These are phyloP conservation scores for Blastocystis sp. DNA, from an alignment of 352 stramenopile species.

Conservation along the genomic window DNA sequence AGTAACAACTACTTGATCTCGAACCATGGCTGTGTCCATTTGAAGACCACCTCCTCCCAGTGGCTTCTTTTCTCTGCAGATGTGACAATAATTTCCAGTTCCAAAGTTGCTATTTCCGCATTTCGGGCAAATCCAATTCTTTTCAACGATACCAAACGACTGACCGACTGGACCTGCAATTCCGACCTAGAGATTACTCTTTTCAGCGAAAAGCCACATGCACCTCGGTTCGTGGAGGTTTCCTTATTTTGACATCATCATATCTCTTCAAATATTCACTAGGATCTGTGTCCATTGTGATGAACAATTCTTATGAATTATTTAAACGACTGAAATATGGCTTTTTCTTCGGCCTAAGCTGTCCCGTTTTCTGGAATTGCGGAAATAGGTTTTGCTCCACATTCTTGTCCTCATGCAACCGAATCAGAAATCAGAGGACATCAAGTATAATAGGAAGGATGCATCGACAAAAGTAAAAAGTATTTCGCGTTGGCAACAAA, in stretches of 20 bases:
- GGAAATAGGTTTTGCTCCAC: background rate
- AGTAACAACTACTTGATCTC: constrained; percentile 8
- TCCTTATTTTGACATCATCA: constrained; percentile 1
- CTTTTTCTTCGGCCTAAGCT: background rate
- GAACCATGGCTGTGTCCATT: constrained; percentile 53
- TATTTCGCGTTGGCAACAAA: constrained; percentile 21
- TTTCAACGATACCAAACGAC: constrained; percentile 54
- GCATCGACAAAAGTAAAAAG: background rate
- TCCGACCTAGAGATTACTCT: constrained; percentile 22
- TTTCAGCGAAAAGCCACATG: background rate
- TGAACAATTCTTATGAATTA: background rate
- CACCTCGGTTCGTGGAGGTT: constrained; percentile 36
- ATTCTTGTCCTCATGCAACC: background rate
- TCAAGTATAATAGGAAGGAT: background rate
- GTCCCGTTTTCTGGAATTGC: background rate
- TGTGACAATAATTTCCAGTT: constrained; percentile 58
- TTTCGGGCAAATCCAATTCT: constrained; percentile 61
- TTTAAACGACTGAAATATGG: background rate
- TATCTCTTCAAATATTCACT: constrained; percentile 33
- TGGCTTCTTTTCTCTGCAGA: constrained; percentile 58
- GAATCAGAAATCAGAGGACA: background rate
- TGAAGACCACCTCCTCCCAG: constrained; percentile 27
- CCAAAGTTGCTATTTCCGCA: constrained; percentile 56
- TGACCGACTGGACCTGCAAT: constrained; percentile 50
- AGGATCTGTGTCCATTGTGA: background rate